Percentiles rank a stretch among this genome's conserved stretches.
Conservation (phyloP, 2,329 filamentous ascomycete species). For the Westerdykella aurantiaca region DNA sequence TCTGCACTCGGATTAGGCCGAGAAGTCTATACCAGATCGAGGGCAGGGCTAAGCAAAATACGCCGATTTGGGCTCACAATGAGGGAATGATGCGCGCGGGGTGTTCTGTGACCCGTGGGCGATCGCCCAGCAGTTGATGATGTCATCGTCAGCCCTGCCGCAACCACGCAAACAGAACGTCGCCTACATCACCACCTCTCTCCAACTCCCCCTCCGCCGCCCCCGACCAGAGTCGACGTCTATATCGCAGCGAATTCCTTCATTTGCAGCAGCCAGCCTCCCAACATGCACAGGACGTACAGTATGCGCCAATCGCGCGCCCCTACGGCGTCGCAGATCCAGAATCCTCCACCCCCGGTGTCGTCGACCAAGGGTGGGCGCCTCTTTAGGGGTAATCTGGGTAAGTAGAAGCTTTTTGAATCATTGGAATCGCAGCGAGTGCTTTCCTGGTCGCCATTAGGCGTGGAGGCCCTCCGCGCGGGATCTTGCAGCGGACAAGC, state of each 20-base stretch:
- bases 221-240: conserved; percentile 3
- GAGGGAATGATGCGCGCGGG: background rate
- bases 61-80: background rate
- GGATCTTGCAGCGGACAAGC: background rate
- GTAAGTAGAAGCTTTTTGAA: conserved; percentile 49
- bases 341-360: conserved; percentile 89
- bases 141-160: conserved; percentile 13
- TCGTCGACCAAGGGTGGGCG: conserved; percentile 88
- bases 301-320: conserved; percentile 89
- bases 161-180: conserved; percentile 20
- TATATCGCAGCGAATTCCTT: background rate
- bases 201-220: conserved; percentile 4
- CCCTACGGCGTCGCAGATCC: conserved; percentile 82
- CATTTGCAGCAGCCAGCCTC: conserved; percentile 4
- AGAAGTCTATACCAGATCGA: background rate
- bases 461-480: background rate
- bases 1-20: background rate
- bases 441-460: background rate
- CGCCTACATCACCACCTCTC: conserved; percentile 9
- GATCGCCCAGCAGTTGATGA: background rate
- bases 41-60: background rate
- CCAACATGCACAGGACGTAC: conserved; percentile 90
- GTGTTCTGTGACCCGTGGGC: background rate
- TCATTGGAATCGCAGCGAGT: background rate
- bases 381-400: conserved; percentile 78